A percentile compares a stretch with the other conserved stretches of the same genome.
Evolutionary conservation across 2,329 filamentous ascomycete genomes (phyloP).

Genomic region (Monosporascus sp.): DNA sequence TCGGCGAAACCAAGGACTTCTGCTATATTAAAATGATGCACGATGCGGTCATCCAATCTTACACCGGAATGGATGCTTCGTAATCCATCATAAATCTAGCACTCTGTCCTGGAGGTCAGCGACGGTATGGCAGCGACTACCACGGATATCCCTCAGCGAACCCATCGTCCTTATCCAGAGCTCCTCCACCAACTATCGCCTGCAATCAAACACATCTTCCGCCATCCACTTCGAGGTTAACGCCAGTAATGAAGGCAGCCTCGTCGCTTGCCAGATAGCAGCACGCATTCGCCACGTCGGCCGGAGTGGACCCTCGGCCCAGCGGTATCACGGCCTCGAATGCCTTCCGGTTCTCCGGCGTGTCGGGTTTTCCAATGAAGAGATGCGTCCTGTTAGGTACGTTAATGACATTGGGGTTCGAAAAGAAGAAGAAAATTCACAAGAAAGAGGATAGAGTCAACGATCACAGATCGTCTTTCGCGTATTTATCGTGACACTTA

Average conservation of each 20-base stretch:
- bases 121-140: too few species aligned
- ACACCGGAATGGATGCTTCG: too few species aligned
- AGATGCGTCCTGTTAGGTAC: slow-evolving; percentile 29
- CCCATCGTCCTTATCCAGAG: not conserved
- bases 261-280: slow-evolving; percentile 68
- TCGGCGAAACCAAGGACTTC: not conserved
- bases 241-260: slow-evolving; percentile 64
- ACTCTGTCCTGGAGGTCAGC: too few species aligned
- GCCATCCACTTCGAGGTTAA: slow-evolving; percentile 56
- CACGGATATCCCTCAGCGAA: too few species aligned
- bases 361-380: slow-evolving; percentile 58
- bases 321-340: slow-evolving; percentile 51
- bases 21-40: not conserved
- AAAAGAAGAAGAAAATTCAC: too few species aligned
- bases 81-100: too few species aligned
- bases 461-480: too few species aligned
- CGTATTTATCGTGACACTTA: slow-evolving; percentile 13
- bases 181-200: not conserved
- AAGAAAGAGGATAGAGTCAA: too few species aligned
- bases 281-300: slow-evolving; percentile 66
- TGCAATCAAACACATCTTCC: slow-evolving; percentile 22
- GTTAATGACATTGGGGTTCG: too few species aligned
- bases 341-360: slow-evolving; percentile 51
- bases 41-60: not conserved
- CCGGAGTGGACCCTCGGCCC: slow-evolving; percentile 49